Evolutionary conservation across 305 asterid species (phyloP), one percentile per base, ranked within the genome.

Genomic region (Striga hermonthica): DNA sequence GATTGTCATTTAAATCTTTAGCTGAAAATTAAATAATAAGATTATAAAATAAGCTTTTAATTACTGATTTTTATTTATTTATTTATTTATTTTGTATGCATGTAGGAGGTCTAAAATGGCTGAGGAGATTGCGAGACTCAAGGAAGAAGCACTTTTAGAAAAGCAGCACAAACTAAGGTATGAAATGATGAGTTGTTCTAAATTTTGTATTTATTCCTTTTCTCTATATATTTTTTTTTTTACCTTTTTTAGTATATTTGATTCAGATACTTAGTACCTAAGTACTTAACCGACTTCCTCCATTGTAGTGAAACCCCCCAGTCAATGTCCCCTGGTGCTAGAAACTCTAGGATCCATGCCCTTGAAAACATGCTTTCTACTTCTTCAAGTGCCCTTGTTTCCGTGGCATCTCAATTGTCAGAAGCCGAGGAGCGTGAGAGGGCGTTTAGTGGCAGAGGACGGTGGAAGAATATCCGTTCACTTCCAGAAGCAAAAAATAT

Each of bases 391-490:
- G 66, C 95, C 53, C 90, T 94, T 69, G 92, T 94, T 78, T 81
- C 99, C 72, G 85, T 94, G 99, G 95, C 93, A 48, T 85, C 99
- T 60, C 99, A 94, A 52, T 79, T 94, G 65, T 94, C 99, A 41
- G 99, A 94, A 78, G 99, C 95, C 13, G 97, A 86, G 81, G 99
- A 94, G 82, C 87, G 95, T 63, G 99, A 88, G 65, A 84, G 96
- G 12, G 85, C 98, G 68, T 90, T 86, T 76, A 85, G 95, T 79
- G 98, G 97, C 56, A 79, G 88, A 75, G 99, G 96, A 62, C 80
- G 99, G 74, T 94, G 97, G 99, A 88, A 86, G 74, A 97, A 90
- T 79, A 86, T 94, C 55, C 89, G 95, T 57, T 77, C 95, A 67
- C 83, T 94, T 60, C 83, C 95, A 41, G 99, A 94, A 74, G 96